Percentiles rank a stretch among this genome's conserved stretches.
Conservation (phyloP, 2,329 filamentous ascomycete species). For the Ophiostoma ips region DNA sequence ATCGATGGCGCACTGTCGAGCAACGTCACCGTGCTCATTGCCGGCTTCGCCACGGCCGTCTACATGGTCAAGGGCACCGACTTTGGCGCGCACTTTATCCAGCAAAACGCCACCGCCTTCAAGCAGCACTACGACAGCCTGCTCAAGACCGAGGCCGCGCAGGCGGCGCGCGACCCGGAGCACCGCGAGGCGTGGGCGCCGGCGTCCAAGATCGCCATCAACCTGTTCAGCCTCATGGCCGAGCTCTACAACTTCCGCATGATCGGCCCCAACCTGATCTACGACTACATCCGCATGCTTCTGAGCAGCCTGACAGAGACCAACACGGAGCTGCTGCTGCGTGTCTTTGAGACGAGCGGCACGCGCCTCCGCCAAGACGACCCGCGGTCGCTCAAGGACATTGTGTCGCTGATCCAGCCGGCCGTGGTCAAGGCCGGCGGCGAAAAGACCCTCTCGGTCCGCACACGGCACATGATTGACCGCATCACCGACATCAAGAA, state of each 20-base stretch:
- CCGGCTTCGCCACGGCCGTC: constrained; percentile 75
- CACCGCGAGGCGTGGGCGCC: constrained; percentile 5
- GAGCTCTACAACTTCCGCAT: constrained; percentile 90
- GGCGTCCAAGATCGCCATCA: constrained; percentile 49
- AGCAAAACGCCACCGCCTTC: constrained; percentile 42
- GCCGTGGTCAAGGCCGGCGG: constrained; percentile 49
- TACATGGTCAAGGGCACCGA: constrained; percentile 81
- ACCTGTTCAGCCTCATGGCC: constrained; percentile 69
- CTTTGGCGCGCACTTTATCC: constrained; percentile 76
- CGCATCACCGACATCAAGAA: constrained; percentile 91
- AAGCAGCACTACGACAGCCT: constrained; percentile 45
- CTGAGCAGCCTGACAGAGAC: constrained; percentile 63
- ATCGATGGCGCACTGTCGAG: constrained; percentile 69
- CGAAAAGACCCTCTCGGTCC: constrained; percentile 60
- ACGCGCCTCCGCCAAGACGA: constrained; percentile 79
- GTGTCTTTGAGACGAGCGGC: constrained; percentile 70
- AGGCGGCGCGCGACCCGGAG: constrained; percentile 9
- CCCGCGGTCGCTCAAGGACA: constrained; percentile 74
- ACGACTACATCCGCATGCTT: constrained; percentile 77
- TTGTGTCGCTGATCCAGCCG: constrained; percentile 65
- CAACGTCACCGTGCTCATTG: constrained; percentile 80
- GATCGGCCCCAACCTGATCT: constrained; percentile 67
- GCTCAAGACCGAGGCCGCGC: constrained; percentile 17
- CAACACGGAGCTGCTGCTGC: constrained; percentile 78
- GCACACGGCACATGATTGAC: constrained; percentile 96